Base-by-base conservation (phyloP, 2,329 filamentous ascomycete genomes). In the Alternaria triticimaculans region DNA sequence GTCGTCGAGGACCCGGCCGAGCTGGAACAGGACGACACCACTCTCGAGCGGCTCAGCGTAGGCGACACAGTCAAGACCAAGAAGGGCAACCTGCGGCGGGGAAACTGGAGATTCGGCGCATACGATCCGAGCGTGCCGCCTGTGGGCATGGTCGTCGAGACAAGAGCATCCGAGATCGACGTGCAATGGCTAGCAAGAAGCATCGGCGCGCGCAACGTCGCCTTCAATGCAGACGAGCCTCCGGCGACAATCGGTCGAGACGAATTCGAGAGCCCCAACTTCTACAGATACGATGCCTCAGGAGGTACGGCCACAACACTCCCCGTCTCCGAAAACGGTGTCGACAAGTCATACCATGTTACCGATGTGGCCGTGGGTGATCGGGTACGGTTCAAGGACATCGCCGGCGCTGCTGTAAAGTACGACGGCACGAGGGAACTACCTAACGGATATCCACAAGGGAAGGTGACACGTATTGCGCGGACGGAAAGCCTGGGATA, bases 341-440 rank as follows among this genome's bases (percentile, higher is more conserved):
- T 62, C 18, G 73, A 73, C 21, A 70, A 65, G 15, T 66, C 68
- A 5, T 80, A 78, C 54, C 78, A 80, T 41, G 76, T 80, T 44
- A 75, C 76, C 10, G 80, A 82, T 55, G 72, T 84, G 14, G 73
- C 74, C 4, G 77, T 83, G 26, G 84, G 84, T 15, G 81, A 85
- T 41, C 77, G 80, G n/a, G 86, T 89, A 7, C 80, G 83, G 21
- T 89, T 89, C 78, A 84, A 83, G 58, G 86, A 89, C 70, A 72
- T 85, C 3, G 73, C 81, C 2, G 81, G 72, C 43, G 87, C 87
- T 6, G 81, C 82, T 23, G 74, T 81, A 41, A 88, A 87, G 67
- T 88, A 88, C 68, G 79, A 83, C 56, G 78, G 78, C 6, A 70
- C 77, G 1, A 74, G 66, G 18, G 69, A 62, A 23, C 48, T 72